Percentiles rank a stretch among this genome's conserved stretches.
phyloP scores from a whole-genome alignment of 305 asterid genomes.

The Solanum hybrid region DNA sequence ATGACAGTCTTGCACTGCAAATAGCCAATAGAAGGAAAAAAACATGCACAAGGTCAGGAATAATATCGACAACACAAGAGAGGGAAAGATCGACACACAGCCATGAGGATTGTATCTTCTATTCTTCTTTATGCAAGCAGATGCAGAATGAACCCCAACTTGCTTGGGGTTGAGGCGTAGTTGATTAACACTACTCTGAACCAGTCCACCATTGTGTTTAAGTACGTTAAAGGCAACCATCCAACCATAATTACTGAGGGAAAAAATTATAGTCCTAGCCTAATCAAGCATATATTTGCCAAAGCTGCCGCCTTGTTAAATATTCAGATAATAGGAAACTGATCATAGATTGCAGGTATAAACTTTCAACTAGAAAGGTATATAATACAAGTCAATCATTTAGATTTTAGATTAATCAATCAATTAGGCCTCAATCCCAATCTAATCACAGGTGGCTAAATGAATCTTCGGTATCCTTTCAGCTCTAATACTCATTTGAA shows the following conservation, averaged over 20 bases:
- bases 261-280: neutral
- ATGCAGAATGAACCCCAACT: neutral
- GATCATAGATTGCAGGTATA: neutral
- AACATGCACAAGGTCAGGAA: neutral
- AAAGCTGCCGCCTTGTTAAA: neutral
- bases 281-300: neutral
- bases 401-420: neutral
- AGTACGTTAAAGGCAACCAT: neutral
- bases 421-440: neutral
- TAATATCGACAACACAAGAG: neutral
- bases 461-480: neutral
- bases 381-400: neutral
- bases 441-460: neutral
- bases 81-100: neutral
- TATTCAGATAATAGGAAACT: neutral
- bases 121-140: neutral
- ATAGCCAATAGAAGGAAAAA: constrained; percentile 9
- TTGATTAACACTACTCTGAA: neutral
- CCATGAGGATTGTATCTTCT: neutral
- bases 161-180: neutral
- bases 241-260: neutral
- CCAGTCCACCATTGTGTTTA: neutral
- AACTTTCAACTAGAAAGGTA: neutral
- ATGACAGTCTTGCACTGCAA: constrained; percentile 87
- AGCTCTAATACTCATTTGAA: neutral